phyloP scores from a whole-genome alignment of 2,329 filamentous ascomycete species.

The Aspergillus melleus region DNA sequence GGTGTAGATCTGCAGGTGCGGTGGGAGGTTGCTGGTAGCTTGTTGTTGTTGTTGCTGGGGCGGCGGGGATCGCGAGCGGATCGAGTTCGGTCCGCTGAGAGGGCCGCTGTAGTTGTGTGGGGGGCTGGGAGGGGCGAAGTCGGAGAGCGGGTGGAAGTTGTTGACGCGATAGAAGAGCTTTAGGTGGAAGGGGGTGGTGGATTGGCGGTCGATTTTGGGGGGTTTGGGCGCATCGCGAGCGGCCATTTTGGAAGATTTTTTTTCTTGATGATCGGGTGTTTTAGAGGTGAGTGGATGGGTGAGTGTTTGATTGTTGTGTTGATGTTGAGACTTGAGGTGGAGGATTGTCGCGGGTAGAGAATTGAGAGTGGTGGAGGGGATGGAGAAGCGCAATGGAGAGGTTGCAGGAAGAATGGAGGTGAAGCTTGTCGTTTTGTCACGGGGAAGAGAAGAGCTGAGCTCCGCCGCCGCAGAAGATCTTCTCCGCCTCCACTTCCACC shows the following conservation, averaged over 20 bases:
- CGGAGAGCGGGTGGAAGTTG: slow-evolving; percentile 62
- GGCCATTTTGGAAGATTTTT: slow-evolving; percentile 17
- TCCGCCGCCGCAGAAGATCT: neutral
- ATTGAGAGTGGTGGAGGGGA: neutral
- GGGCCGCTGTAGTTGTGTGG: slow-evolving; percentile 24
- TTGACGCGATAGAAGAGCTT: slow-evolving; percentile 80
- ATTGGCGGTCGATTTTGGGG: slow-evolving; percentile 63
- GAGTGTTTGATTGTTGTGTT: neutral
- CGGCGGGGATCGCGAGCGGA: slow-evolving; percentile 48
- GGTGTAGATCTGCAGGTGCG: slow-evolving; percentile 78
- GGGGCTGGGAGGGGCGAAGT: slow-evolving; percentile 36
- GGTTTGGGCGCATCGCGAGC: slow-evolving; percentile 30
- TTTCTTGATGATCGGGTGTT: neutral
- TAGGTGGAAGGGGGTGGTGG: slow-evolving; percentile 77
- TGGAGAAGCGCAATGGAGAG: neutral
- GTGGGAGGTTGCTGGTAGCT: slow-evolving; percentile 53
- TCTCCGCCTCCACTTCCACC: neutral
- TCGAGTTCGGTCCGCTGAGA: slow-evolving; percentile 43
- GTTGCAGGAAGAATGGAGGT: neutral
- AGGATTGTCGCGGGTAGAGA: neutral
- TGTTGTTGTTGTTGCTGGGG: slow-evolving; percentile 45
- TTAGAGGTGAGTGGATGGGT: neutral
- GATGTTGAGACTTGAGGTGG: neutral
- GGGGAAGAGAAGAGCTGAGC: neutral
- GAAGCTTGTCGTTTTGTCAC: neutral